Conservation (phyloP, 192 early-diverging fungal genomes). For the Powellomyces hirtus region DNA sequence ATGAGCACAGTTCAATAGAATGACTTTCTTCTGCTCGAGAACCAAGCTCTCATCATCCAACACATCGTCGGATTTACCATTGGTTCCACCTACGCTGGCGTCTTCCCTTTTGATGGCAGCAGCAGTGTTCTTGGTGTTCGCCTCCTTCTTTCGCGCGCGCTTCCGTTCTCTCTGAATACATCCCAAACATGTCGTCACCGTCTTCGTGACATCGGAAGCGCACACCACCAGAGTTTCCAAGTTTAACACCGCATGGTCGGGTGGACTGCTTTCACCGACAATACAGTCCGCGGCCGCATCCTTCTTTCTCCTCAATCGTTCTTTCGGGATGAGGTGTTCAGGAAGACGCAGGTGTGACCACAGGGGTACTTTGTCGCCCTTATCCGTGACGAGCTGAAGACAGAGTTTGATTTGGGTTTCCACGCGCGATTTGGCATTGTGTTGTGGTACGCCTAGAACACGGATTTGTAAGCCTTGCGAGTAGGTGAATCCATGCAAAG, state of each 20-base stretch:
- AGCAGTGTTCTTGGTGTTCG: not conserved
- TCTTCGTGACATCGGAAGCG: constrained; percentile 71
- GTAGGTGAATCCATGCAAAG: constrained; percentile 4
- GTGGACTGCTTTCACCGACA: constrained; percentile 24
- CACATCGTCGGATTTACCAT: constrained; percentile 7
- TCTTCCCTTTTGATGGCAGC: not conserved
- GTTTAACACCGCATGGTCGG: constrained; percentile 51
- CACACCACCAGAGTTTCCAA: constrained; percentile 86
- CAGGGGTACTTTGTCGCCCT: constrained; percentile 66
- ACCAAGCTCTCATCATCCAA: constrained; percentile 68
- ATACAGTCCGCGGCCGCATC: constrained; percentile 39
- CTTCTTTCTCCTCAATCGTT: constrained; percentile 41
- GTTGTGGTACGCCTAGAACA: constrained; percentile 44
- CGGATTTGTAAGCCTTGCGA: constrained; percentile 27
- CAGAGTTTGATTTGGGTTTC: constrained; percentile 95
- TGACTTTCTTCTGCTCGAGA: constrained; percentile 72
- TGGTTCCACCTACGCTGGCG: not conserved
- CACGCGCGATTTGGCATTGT: constrained; percentile 75
- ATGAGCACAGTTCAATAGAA: constrained; percentile 86
- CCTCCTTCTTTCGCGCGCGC: constrained; percentile 40
- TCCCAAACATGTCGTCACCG: constrained; percentile 75
- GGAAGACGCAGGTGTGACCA: constrained; percentile 87
- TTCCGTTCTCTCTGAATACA: constrained; percentile 75
- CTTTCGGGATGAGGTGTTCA: constrained; percentile 78
- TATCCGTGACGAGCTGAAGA: constrained; percentile 69